Base-by-base conservation (phyloP, 2,329 filamentous ascomycete species). In the Scedosporium boydii region DNA sequence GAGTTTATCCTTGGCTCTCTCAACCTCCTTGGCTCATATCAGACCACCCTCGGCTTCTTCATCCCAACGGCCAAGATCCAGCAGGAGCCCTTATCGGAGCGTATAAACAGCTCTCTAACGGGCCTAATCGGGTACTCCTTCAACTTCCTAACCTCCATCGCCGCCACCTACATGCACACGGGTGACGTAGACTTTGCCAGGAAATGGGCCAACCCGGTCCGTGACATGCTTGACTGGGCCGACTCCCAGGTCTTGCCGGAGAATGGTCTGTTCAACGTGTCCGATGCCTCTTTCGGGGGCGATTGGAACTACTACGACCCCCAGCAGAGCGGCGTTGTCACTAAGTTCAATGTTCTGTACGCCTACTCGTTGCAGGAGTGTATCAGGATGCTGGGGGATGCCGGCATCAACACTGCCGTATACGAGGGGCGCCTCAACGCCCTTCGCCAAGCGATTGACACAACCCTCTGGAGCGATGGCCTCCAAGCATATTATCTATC, bases 271-370 rank as follows among this genome's bases (percentile, higher is more conserved):
- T 69, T 74, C 65, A 70, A 69, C 41, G 48, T 73, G 9, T 65
- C 68, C 2, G 67, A 71, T 18, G 26, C 66, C 5, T 66, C 65
- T 0, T 67, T 73, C n/a, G 70, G 68, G 0, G 70, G 71, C 1
- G 72, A 74, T 46, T 74, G 72, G 72, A 71, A 73, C 61, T 72
- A 73, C 62, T 74, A 73, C 63, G 71, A 74, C 29, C 68, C 70
- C 1, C 7, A 65, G 3, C 72, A 73, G 44, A 59, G 64, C 9
- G 71, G 71, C 10, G 66, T 68, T 3, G 67, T 70, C 2, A 66
- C 69, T 26, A 73, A 73, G 63, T 73, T 73, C 67, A 73, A 73
- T 59, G 65, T 66, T 4, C 56, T 72, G 2, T 73, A 73, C 46
- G 71, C 71, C 4, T 72, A 71, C 62, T 60, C 72, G 0, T 65